Evolutionary conservation across 2,329 filamentous ascomycete genomes (phyloP), one percentile per base, ranked within the genome.

Genomic region (Torrubiellomyces zombiae): DNA sequence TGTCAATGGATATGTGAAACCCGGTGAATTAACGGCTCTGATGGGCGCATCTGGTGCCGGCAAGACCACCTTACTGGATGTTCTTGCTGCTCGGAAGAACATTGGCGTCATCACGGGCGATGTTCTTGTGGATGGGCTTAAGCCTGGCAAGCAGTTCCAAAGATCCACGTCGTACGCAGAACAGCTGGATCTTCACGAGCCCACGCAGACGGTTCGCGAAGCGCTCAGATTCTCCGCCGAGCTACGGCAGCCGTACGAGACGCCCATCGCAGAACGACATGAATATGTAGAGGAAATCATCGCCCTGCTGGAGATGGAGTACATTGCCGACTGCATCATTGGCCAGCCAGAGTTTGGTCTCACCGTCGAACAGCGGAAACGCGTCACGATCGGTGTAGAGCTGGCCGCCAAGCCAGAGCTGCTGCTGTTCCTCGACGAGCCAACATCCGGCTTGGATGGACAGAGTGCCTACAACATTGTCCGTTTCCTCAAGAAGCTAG

Each of bases 341-440:
- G 65, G 66, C 16, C 54, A 50, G 3, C 56, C 63, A 4, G 65
- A 85, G 40, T 75, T 78, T 42, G 82, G 78, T 32, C 56, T 78
- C 14, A 77, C 73, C 4, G 65, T 70, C 9, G 67, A 72, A 40
- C 64, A 72, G 47, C 58, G 65, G 24, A 73, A 73, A 51, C 77
- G 81, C 39, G 67, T 92, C n/a, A 93, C 83, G 1, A 92, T 93
- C 30, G 83, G 80, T 38, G 81, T 93, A 7, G 83, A 93, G 44
- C 61, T 93, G 6, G 81, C 80, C 7, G 83, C 83, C 10, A 89
- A 79, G 50, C 77, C 77, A 2, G 67, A 80, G 35, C 56, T 83
- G 5, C 60, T 83, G 2, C 61, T 85, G 13, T 85, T 85, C 59
- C 53, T 85, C 18, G 78, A 85, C 34, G 78, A 85, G 46, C 78